phyloP scores from a whole-genome alignment of 2,329 filamentous ascomycete genomes.

The Trichothecium sympodiale region DNA sequence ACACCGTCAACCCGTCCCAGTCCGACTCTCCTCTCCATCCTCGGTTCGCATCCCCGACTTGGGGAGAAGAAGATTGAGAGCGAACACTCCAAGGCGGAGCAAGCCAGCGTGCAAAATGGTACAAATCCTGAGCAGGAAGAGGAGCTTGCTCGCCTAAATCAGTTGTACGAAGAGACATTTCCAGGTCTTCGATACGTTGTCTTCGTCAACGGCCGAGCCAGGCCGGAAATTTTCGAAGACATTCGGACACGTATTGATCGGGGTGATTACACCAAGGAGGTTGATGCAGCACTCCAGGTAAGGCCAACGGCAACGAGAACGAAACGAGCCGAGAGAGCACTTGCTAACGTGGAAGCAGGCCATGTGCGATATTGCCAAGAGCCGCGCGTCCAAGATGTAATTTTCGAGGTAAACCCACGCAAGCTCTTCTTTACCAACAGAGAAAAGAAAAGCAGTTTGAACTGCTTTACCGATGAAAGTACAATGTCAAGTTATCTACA shows the following conservation, averaged over 20 bases:
- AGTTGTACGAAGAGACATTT: constrained; percentile 68
- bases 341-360: constrained; percentile 42
- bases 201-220: constrained; percentile 74
- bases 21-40: constrained; percentile 54
- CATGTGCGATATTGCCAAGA: constrained; percentile 84
- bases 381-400: constrained; percentile 57
- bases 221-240: constrained; percentile 67
- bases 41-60: constrained; percentile 73
- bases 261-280: constrained; percentile 55
- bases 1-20: constrained; percentile 23
- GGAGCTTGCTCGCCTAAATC: constrained; percentile 57
- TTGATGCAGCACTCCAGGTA: constrained; percentile 65
- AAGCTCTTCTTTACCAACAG: too few species aligned
- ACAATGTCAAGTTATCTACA: too few species aligned
- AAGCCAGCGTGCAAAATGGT: constrained; percentile 54
- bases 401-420: too few species aligned
- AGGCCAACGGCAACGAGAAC: constrained; percentile 11
- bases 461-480: too few species aligned
- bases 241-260: constrained; percentile 66
- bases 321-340: neutral
- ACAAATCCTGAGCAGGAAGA: constrained; percentile 30
- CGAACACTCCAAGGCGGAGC: constrained; percentile 68
- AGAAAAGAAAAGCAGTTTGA: too few species aligned
- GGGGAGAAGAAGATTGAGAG: constrained; percentile 77
- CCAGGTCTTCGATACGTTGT: constrained; percentile 81